A percentile compares a stretch with the other conserved stretches of the same genome.
phyloP scores from a whole-genome alignment of 106 monocot species.

The Iris macrosiphon region DNA sequence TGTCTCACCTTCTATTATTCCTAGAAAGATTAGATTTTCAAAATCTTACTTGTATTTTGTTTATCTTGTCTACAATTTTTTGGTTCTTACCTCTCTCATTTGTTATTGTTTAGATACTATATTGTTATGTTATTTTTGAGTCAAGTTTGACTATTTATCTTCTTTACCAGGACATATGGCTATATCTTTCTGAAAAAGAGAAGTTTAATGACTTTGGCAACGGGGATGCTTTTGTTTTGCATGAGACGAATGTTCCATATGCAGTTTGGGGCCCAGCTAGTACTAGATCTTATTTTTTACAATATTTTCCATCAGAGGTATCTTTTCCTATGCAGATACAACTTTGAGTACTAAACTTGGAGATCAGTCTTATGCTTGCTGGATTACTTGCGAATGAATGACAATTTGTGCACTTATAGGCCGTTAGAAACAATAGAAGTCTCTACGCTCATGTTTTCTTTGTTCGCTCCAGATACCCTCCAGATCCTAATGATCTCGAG shows the following conservation, averaged over 20 bases:
- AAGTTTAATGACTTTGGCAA: constrained; percentile 83
- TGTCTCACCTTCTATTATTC: too few species aligned
- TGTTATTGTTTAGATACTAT: too few species aligned
- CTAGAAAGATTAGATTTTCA: too few species aligned
- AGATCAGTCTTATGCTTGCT: not conserved
- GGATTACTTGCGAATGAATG: not conserved
- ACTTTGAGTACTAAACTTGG: not conserved
- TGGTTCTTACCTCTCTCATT: too few species aligned
- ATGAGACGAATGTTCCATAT: constrained; percentile 92
- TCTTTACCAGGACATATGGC: constrained; percentile 84
- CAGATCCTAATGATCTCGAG: constrained; percentile 88
- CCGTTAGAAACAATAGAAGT: constrained; percentile 80
- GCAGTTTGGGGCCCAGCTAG: constrained; percentile 75
- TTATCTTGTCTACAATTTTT: too few species aligned
- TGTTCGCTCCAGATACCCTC: constrained; percentile 80
- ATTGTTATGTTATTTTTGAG: too few species aligned
- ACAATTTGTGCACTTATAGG: constrained; percentile 21
- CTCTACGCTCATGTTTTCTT: constrained; percentile 97
- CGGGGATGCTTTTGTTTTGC: constrained; percentile 87
- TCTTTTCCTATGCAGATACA: not conserved
- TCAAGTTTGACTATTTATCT: constrained; percentile 4
- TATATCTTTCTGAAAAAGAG: constrained; percentile 81
- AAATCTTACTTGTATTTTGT: too few species aligned
- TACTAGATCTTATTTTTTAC: constrained; percentile 45
- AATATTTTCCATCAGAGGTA: constrained; percentile 91